These are phyloP conservation scores for Pisolithus albus DNA, from an alignment of 768 basidiomycete species.

Conservation along the genomic window DNA sequence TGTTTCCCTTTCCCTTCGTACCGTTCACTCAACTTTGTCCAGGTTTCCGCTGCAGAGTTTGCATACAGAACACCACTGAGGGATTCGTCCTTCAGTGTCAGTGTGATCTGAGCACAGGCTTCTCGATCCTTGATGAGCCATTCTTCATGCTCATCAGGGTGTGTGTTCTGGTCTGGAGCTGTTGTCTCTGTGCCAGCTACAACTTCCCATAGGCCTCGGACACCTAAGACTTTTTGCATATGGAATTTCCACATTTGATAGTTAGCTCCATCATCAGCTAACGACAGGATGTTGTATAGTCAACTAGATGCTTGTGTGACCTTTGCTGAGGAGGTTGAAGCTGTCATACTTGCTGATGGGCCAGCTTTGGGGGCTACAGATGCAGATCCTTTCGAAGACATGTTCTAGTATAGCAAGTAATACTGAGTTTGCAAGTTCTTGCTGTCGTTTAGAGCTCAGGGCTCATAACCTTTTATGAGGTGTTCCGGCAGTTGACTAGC, in stretches of 20 bases:
- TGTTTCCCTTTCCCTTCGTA: constrained; percentile 21
- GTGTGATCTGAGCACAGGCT: constrained; percentile 17
- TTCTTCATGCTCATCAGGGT: not conserved
- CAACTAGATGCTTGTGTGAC: not conserved
- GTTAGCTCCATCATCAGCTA: constrained; percentile 6
- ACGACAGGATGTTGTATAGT: constrained; percentile 5
- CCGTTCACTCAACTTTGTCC: constrained; percentile 11
- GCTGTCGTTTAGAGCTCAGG: too few species aligned
- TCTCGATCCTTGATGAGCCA: constrained; percentile 9
- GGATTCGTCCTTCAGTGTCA: constrained; percentile 20
- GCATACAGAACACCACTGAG: constrained; percentile 14
- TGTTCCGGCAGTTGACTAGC: too few species aligned
- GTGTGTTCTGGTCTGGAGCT: not conserved
- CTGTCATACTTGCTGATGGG: too few species aligned
- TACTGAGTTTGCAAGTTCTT: too few species aligned
- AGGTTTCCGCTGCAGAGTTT: constrained; percentile 8
- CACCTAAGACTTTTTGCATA: constrained; percentile 15
- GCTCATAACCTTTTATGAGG: too few species aligned
- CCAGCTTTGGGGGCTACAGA: too few species aligned
- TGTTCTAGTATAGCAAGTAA: too few species aligned
- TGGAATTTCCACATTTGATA: constrained; percentile 10
- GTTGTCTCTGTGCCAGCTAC: not conserved
- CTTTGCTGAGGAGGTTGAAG: too few species aligned
- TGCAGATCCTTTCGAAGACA: too few species aligned
- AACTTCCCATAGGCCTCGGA: constrained; percentile 6